Evolutionary conservation across 192 early-diverging fungal species (phyloP), one percentile per base, ranked within the genome.

Genomic region (Coemansia aciculifera): DNA sequence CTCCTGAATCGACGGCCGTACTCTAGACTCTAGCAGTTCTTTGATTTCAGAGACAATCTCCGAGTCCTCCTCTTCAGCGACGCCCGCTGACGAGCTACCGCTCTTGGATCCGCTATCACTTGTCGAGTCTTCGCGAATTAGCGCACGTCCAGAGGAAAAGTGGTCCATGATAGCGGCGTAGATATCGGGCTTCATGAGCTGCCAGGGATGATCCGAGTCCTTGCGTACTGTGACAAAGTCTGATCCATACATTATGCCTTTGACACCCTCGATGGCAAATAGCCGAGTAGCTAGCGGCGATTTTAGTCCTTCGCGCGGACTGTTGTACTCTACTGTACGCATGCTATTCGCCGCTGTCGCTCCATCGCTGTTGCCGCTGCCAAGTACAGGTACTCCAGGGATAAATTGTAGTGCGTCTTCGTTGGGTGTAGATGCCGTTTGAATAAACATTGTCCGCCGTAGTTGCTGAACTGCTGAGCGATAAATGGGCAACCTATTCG

Each of bases 41-140:
- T 99, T 99, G 69, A 99, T 99, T 94, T 97, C 95, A 39, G 92
- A 90, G 5, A 99, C 97, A 21, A 87, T 88, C 65, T 99, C 97
- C 11, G 91, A 90, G 74, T 99, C 97, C 59, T 90, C 90, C 39
- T 87, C 87, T 44, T 88, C 89, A 7, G 78, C 24, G 3, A 13
- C 24, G 3, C 51, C 51, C 8, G 12, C 5, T 7, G 51, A 8
- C 29, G 31, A n/a, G 24, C 64, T 27, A 27, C 27, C 27, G 27
- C 27, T 39, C 48, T 68, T 72, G 17, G 74, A 71, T 0, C 43
- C 23, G 54, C 46, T 38, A 37, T 31, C 51, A 15, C 36, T 63
- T 81, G 12, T 74, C 76, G 54, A 34, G 43, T 88, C 85, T 39
- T 89, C 80, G 19, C 77, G 74, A 19, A 94, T 70, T 31, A 97